A percentile compares a stretch with the other conserved stretches of the same genome.
Conservation (phyloP, 306 rosid species). For the Mimosa bimucronata region DNA sequence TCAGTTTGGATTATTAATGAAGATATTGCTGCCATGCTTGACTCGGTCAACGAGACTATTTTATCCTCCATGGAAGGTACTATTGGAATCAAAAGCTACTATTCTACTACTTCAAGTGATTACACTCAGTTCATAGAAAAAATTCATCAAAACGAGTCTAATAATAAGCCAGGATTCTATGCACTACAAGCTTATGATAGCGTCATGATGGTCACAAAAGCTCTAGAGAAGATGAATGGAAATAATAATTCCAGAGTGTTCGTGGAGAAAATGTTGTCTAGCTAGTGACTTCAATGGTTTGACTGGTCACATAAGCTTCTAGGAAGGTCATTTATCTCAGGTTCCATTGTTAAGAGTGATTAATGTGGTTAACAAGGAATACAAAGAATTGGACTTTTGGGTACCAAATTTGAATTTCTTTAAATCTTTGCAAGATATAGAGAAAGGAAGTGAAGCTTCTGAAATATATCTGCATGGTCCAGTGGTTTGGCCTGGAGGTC, state of each 20-base stretch:
- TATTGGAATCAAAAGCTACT: conserved; percentile 58
- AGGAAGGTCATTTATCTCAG: conserved; percentile 41
- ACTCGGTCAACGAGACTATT: conserved; percentile 32
- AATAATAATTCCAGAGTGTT: conserved; percentile 29
- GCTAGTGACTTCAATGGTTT: conserved; percentile 52
- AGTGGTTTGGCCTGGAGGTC: conserved; percentile 65
- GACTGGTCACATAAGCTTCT: conserved; percentile 56
- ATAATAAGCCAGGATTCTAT: conserved; percentile 43
- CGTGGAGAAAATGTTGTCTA: conserved; percentile 38
- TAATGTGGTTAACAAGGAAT: conserved; percentile 43
- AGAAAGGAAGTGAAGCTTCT: conserved; percentile 23
- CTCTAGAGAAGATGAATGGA: conserved; percentile 37
- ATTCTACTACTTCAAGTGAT: conserved; percentile 35
- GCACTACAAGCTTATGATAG: conserved; percentile 67
- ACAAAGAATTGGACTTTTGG: conserved; percentile 54
- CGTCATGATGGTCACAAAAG: conserved; percentile 44
- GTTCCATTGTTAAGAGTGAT: conserved; percentile 47
- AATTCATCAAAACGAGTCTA: conserved; percentile 3
- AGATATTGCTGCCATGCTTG: conserved; percentile 44
- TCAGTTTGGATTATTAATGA: conserved; percentile 67
- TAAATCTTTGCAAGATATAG: conserved; percentile 14
- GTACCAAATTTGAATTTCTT: conserved; percentile 42
- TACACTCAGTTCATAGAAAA: conserved; percentile 42
- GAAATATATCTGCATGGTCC: conserved; percentile 18
- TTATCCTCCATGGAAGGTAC: conserved; percentile 57